These are phyloP conservation scores for Mycena vitilis DNA, from an alignment of 768 basidiomycete genomes.

Conservation along the genomic window DNA sequence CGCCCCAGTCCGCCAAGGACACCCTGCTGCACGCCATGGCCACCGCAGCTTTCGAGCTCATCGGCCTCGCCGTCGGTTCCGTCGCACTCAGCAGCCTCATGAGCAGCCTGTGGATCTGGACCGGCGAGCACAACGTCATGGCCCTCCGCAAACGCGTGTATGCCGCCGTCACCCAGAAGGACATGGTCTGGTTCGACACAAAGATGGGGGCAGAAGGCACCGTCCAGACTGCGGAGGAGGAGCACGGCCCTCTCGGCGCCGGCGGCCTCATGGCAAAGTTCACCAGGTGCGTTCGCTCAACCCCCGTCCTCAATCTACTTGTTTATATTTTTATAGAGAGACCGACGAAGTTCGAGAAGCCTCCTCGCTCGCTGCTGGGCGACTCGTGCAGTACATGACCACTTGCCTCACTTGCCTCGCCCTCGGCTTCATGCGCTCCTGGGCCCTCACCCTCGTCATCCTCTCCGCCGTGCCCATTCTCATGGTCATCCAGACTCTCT, in stretches of 20 bases:
- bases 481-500: conserved; percentile 69
- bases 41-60: conserved; percentile 62
- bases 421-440: conserved; percentile 74
- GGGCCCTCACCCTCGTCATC: conserved; percentile 78
- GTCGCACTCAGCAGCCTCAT: conserved; percentile 71
- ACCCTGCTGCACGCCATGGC: conserved; percentile 61
- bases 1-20: conserved; percentile 48
- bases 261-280: conserved; percentile 87
- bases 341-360: conserved; percentile 85
- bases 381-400: conserved; percentile 70
- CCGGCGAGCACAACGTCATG: conserved; percentile 75
- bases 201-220: conserved; percentile 68
- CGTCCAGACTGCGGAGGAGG: conserved; percentile 48
- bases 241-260: conserved; percentile 66
- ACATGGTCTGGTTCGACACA: conserved; percentile 82
- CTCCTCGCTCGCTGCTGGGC: conserved; percentile 73
- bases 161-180: conserved; percentile 63
- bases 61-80: conserved; percentile 63
- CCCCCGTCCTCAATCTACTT: background rate
- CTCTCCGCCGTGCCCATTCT: conserved; percentile 78
- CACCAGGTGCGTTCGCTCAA: conserved; percentile 57
- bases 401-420: conserved; percentile 73
- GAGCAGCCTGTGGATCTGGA: conserved; percentile 75
- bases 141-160: conserved; percentile 70
- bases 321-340: conserved; percentile 59